Evolutionary conservation across 139 green algal species (phyloP).

Genomic region (Mychonastes homosphaera): DNA sequence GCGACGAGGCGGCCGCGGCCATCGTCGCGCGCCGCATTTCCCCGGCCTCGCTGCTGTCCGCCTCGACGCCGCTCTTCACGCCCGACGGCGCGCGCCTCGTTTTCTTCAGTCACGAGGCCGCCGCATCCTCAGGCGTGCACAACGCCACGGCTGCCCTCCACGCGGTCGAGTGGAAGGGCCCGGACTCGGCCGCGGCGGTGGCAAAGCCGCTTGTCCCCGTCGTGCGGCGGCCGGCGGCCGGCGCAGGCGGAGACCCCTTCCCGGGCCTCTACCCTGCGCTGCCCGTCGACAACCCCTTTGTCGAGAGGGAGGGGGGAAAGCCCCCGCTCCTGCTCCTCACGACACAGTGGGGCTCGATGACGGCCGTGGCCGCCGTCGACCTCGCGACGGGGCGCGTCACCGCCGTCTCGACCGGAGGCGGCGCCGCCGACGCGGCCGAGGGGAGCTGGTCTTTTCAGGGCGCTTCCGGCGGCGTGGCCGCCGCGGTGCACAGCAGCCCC

Average conservation of each 20-base stretch:
- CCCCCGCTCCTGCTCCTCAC: constrained; percentile 42
- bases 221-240: constrained; percentile 4
- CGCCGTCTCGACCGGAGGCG: constrained; percentile 20
- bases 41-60: constrained; percentile 17
- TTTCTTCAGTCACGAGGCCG: constrained; percentile 59
- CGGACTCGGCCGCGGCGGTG: not conserved
- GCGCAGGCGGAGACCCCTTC: too few species aligned
- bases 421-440: constrained; percentile 14
- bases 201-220: not conserved
- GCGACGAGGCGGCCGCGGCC: not conserved
- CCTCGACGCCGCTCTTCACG: constrained; percentile 49
- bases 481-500: constrained; percentile 7
- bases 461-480: constrained; percentile 12
- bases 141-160: constrained; percentile 53
- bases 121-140: constrained; percentile 58
- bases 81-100: constrained; percentile 53
- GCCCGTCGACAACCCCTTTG: constrained; percentile 27
- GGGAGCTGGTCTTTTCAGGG: constrained; percentile 27
- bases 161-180: constrained; percentile 38
- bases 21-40: not conserved
- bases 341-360: constrained; percentile 54
- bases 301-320: not conserved
- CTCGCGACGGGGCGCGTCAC: constrained; percentile 23
- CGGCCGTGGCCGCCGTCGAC: constrained; percentile 49
- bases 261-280: constrained; percentile 40